Conservation (phyloP, 139 green algal species). For the Zygnema cylindricum region DNA sequence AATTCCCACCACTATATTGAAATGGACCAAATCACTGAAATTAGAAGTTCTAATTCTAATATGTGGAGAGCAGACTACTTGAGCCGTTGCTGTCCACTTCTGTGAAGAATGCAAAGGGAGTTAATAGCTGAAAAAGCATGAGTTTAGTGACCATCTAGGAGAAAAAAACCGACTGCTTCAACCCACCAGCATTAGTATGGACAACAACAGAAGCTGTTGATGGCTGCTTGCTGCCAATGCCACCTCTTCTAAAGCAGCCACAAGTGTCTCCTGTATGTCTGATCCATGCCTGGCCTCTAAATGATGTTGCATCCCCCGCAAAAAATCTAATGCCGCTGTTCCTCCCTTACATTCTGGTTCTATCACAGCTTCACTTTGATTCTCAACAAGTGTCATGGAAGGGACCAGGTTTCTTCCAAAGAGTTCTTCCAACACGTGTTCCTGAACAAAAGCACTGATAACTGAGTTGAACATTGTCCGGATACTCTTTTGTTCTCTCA, state of each 20-base stretch:
- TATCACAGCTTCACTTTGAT: not conserved
- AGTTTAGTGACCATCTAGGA: not conserved
- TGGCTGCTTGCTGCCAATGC: not conserved
- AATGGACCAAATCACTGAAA: not conserved
- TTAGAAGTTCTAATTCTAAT: not conserved
- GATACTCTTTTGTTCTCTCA: not conserved
- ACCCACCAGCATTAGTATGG: conserved; percentile 17
- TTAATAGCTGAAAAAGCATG: not conserved
- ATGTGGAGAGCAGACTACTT: not conserved
- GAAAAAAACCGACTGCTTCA: too few relatives aligned
- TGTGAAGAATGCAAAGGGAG: not conserved
- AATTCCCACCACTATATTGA: too few relatives aligned
- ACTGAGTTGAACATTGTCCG: conserved; percentile 4
- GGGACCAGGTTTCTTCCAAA: not conserved
- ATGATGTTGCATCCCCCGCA: not conserved
- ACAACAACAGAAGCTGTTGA: conserved; percentile 35
- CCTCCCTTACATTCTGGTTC: not conserved
- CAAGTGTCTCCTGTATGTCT: conserved; percentile 11
- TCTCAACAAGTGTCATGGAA: not conserved
- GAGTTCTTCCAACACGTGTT: conserved; percentile 13
- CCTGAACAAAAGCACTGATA: conserved; percentile 13
- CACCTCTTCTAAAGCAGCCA: not conserved
- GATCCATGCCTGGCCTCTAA: not conserved
- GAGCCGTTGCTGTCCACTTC: too few relatives aligned
- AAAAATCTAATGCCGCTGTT: not conserved